phyloP scores from a whole-genome alignment of 306 rosid genomes.

The Leucaena leucocephala region DNA sequence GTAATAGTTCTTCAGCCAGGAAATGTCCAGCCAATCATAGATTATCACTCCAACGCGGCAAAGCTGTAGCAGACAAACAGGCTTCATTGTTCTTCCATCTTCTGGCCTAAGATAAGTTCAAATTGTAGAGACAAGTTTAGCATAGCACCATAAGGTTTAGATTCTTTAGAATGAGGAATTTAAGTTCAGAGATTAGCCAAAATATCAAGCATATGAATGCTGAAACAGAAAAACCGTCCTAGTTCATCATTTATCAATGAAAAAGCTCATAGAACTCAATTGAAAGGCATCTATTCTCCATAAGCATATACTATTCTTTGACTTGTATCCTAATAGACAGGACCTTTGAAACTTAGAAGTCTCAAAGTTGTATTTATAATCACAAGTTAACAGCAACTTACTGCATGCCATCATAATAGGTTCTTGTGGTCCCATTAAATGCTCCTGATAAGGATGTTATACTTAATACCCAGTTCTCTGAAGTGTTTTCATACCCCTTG shows the following conservation, averaged over 20 bases:
- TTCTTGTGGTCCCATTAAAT: slow-evolving; percentile 95
- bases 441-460: slow-evolving; percentile 90
- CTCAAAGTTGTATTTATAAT: neutral
- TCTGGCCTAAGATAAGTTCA: slow-evolving; percentile 70
- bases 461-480: slow-evolving; percentile 89
- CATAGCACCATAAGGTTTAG: slow-evolving; percentile 22
- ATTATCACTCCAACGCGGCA: slow-evolving; percentile 87
- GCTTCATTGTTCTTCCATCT: slow-evolving; percentile 81
- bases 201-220: neutral
- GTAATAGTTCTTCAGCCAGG: slow-evolving; percentile 85
- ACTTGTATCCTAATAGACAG: neutral
- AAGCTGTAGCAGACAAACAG: slow-evolving; percentile 75
- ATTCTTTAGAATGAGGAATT: slow-evolving; percentile 1
- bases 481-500: slow-evolving; percentile 70
- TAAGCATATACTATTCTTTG: neutral
- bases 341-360: neutral
- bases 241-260: neutral
- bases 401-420: slow-evolving; percentile 96
- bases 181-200: neutral
- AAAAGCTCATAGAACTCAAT: neutral
- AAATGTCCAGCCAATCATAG: slow-evolving; percentile 89
- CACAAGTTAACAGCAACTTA: slow-evolving; percentile 55
- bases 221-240: neutral
- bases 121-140: slow-evolving; percentile 34
- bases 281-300: neutral